Percentiles rank a stretch among this genome's conserved stretches.
Evolutionary conservation across 2,329 filamentous ascomycete genomes (phyloP).

Genomic region (Beauveria bassiana): DNA sequence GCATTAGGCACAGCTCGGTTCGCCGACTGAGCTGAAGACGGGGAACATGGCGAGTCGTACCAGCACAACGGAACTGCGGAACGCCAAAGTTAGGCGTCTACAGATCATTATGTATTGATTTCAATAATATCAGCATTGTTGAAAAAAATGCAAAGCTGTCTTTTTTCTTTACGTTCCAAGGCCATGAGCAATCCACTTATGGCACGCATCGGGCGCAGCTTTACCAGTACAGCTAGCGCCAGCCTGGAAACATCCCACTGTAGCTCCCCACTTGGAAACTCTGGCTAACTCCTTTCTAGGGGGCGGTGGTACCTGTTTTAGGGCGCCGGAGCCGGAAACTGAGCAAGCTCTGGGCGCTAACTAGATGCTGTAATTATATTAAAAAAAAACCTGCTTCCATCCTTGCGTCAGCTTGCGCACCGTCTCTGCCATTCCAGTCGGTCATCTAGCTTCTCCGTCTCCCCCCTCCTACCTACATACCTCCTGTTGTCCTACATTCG

Average conservation of each 20-base stretch:
- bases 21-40: background rate
- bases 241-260: background rate
- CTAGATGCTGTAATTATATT: too few relatives aligned
- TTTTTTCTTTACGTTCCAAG: background rate
- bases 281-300: background rate
- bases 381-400: conserved; percentile 8
- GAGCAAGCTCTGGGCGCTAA: background rate
- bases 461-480: background rate
- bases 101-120: too few relatives aligned
- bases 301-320: background rate
- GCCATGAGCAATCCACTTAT: background rate
- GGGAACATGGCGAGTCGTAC: background rate
- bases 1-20: background rate
- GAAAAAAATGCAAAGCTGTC: too few relatives aligned
- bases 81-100: too few relatives aligned
- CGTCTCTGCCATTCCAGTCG: background rate
- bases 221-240: background rate
- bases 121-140: too few relatives aligned
- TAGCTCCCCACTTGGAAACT: conserved; percentile 5
- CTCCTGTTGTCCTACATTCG: background rate
- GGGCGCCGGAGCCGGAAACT: background rate
- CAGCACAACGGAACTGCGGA: background rate
- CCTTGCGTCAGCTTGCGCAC: conserved; percentile 6
- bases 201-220: background rate
- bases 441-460: background rate